Conservation (phyloP, 768 basidiomycete genomes). For the Cyathus striatus region DNA sequence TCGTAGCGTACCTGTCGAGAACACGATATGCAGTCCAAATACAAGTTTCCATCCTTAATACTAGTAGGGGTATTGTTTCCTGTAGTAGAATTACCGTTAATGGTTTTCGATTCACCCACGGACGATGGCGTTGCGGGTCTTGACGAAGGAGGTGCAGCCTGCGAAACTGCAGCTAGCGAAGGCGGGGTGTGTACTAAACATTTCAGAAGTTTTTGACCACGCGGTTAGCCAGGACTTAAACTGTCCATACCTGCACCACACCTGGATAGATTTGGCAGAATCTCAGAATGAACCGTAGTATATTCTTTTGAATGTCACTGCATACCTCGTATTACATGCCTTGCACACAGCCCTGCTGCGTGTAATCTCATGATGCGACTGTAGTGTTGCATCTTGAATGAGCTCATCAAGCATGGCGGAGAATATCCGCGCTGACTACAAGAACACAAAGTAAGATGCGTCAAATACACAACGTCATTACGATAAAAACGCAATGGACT, state of each 20-base stretch:
- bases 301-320: no score
- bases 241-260: conserved; percentile 42
- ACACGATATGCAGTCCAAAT: conserved; percentile 77
- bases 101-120: conserved; percentile 22
- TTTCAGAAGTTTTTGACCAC: no score
- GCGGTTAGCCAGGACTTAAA: neutral
- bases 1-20: conserved; percentile 51
- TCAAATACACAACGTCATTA: conserved; percentile 53
- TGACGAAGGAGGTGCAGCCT: conserved; percentile 19
- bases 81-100: conserved; percentile 32
- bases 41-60: conserved; percentile 48
- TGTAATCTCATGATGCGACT: conserved; percentile 67
- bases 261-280: no score
- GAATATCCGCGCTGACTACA: conserved; percentile 43
- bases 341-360: conserved; percentile 54
- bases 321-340: conserved; percentile 68
- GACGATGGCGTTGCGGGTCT: conserved; percentile 39
- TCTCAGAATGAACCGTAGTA: no score
- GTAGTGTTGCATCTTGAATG: conserved; percentile 68
- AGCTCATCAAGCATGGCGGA: conserved; percentile 72
- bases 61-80: conserved; percentile 58
- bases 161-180: conserved; percentile 1
- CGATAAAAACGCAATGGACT: conserved; percentile 7
- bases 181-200: conserved; percentile 27
- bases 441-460: conserved; percentile 6